phyloP scores from a whole-genome alignment of 768 basidiomycete genomes.

The Hericium erinaceus region DNA sequence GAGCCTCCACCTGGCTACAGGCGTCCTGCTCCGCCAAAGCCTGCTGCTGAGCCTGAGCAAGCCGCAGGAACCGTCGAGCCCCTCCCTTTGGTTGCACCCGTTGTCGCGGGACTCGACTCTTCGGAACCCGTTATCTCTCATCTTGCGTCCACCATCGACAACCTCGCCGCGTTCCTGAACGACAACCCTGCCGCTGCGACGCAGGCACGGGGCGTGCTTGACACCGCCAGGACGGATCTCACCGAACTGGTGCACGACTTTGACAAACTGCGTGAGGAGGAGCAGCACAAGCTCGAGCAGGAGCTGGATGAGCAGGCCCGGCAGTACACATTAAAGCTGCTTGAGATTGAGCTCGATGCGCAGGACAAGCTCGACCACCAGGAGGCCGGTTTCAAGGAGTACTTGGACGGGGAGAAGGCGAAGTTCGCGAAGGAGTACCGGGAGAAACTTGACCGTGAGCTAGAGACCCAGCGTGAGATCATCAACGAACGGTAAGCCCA shows the following conservation, averaged over 20 bases:
- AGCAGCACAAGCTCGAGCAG: conserved; percentile 54
- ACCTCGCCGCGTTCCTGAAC: conserved; percentile 76
- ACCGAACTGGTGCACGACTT: conserved; percentile 69
- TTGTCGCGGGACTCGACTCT: conserved; percentile 56
- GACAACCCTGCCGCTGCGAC: conserved; percentile 58
- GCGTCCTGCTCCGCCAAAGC: conserved; percentile 47
- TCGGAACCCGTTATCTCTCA: conserved; percentile 92
- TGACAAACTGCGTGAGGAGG: conserved; percentile 71
- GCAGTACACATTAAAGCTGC: conserved; percentile 73
- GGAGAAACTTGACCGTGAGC: conserved; percentile 76
- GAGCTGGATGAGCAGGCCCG: conserved; percentile 73
- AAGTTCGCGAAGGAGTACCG: conserved; percentile 72
- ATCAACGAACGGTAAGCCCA: conserved; percentile 84
- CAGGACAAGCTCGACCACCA: conserved; percentile 80
- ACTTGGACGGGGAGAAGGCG: conserved; percentile 69
- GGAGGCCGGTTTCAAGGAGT: conserved; percentile 76
- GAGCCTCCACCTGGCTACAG: conserved; percentile 89
- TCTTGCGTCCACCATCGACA: conserved; percentile 88
- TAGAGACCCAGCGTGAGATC: conserved; percentile 81
- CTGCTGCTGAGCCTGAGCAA: conserved; percentile 15
- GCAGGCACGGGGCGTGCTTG: conserved; percentile 67
- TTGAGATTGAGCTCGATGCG: conserved; percentile 78
- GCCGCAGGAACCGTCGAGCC: conserved; percentile 25
- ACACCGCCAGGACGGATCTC: conserved; percentile 74
- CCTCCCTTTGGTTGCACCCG: conserved; percentile 77